phyloP scores from a whole-genome alignment of 148 eudicot genomes.

The Rhododendron ferrugineum region DNA sequence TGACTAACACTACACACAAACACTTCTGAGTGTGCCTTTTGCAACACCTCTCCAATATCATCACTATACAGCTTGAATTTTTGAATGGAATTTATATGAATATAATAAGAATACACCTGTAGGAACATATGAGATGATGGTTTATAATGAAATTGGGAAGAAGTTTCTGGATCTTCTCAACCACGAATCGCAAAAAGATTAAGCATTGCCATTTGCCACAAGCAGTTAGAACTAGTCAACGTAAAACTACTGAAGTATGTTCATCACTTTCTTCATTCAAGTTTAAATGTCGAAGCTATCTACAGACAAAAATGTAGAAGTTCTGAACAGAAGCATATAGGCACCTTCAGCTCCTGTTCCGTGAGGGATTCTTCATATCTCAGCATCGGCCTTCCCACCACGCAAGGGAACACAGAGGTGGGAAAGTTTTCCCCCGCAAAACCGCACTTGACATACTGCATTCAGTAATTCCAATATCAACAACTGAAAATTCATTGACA shows the following conservation, averaged over 20 bases:
- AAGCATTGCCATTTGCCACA: not conserved
- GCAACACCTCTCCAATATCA: not conserved
- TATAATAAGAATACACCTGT: not conserved
- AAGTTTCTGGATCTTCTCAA: not conserved
- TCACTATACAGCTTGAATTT: not conserved
- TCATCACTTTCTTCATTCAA: not conserved
- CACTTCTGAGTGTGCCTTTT: not conserved
- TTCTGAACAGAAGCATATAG: not conserved
- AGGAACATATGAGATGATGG: not conserved
- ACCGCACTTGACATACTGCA: constrained; percentile 99
- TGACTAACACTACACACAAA: not conserved
- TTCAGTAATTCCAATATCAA: constrained; percentile 2
- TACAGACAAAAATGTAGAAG: not conserved
- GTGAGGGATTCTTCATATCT: constrained; percentile 88
- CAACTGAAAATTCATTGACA: not conserved
- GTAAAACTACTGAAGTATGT: not conserved
- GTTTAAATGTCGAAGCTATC: not conserved
- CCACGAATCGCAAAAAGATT: not conserved
- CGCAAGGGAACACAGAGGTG: constrained; percentile 96
- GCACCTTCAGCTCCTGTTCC: constrained; percentile 92
- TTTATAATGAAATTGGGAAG: not conserved
- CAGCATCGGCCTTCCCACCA: constrained; percentile 92
- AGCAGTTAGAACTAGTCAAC: not conserved
- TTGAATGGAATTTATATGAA: not conserved
- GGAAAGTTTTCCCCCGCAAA: constrained; percentile 99